These are phyloP conservation scores for Nicotiana knightiana DNA, from an alignment of 257 asterid species.

Conservation along the genomic window DNA sequence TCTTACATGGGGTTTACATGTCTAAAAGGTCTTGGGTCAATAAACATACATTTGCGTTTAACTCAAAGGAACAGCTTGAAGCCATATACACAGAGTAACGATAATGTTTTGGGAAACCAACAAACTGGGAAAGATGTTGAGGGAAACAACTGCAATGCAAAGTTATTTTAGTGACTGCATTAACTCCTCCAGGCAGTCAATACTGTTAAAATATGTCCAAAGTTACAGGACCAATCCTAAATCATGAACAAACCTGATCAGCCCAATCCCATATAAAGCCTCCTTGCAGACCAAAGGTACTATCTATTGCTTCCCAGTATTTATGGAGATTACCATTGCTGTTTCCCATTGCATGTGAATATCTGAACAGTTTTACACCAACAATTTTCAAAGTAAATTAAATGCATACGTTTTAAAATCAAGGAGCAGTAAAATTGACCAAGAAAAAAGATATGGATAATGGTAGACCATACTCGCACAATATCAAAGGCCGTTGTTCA, in stretches of 20 bases:
- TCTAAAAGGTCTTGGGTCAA: background rate
- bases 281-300: conserved; percentile 96
- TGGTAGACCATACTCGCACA: conserved; percentile 78
- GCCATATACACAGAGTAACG: background rate
- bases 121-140: background rate
- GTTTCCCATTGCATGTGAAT: conserved; percentile 97
- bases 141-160: background rate
- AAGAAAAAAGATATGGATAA: conserved; percentile 8
- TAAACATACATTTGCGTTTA: background rate
- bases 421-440: background rate
- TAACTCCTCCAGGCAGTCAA: background rate
- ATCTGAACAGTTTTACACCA: conserved; percentile 35
- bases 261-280: conserved; percentile 99
- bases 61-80: background rate
- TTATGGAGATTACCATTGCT: conserved; percentile 88
- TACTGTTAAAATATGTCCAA: background rate
- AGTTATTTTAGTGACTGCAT: background rate
- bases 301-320: conserved; percentile 98
- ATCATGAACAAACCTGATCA: conserved; percentile 65
- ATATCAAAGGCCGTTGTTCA: conserved; percentile 80
- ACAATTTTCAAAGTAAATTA: background rate
- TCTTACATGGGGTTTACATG: background rate
- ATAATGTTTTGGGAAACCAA: background rate
- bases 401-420: background rate
- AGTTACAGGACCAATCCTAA: conserved; percentile 1